Evolutionary conservation across 225 moss, liverwort and hornwort genomes (phyloP).

Genomic region (Rhytidiadelphus loreus): DNA sequence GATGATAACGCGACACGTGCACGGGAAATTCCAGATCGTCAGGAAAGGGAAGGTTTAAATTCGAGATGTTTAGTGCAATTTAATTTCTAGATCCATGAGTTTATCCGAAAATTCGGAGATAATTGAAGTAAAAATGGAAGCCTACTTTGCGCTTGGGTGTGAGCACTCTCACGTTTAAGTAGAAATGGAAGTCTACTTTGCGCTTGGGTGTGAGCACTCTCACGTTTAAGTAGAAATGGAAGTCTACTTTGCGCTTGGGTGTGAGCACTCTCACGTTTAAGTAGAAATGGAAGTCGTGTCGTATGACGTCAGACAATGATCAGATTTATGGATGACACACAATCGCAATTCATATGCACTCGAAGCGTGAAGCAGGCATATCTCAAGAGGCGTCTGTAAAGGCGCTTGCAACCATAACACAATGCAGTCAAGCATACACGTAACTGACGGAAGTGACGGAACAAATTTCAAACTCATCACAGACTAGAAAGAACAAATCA

Average conservation of each 20-base stretch:
- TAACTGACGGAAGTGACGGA: neutral
- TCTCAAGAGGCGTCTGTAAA: too few species aligned
- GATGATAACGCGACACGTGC: too few species aligned
- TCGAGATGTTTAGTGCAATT: too few species aligned
- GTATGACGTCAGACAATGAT: neutral
- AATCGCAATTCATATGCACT: neutral
- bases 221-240: neutral
- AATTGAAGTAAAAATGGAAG: neutral
- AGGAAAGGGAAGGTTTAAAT: fast-evolving
- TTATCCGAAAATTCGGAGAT: neutral
- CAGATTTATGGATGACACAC: neutral
- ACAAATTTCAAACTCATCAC: neutral
- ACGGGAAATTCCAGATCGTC: too few species aligned
- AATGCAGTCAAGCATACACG: too few species aligned
- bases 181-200: neutral
- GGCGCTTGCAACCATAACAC: neutral
- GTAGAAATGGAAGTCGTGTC: neutral
- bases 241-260: neutral
- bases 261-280: too few species aligned
- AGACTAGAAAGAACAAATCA: neutral
- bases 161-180: too few species aligned
- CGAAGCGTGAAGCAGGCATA: neutral
- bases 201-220: too few species aligned
- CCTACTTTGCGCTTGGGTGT: neutral
- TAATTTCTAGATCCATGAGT: too few species aligned